Base-by-base conservation (phyloP, 2,329 filamentous ascomycete genomes). In the Pseudogymnoascus sp. region DNA sequence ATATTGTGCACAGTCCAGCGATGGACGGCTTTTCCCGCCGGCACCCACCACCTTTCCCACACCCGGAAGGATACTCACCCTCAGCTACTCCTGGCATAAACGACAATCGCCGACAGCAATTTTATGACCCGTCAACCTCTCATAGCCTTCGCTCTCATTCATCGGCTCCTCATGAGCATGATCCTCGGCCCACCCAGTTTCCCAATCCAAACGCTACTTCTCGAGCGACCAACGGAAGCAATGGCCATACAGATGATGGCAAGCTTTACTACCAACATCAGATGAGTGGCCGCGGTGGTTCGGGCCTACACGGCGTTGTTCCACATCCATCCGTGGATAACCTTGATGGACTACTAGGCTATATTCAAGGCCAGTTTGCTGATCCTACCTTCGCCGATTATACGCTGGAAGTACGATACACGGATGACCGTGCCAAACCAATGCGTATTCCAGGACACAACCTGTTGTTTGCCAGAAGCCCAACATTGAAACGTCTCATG, bases 101-200 rank as follows among this genome's bases (percentile, higher is more conserved):
- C 14, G 61, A 63, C 52, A 55, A 55, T 33, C 49, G 49, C 18
- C 49, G 28, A 33, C 62, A 65, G 37, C 65, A 67, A 11, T 60
- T 67, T 49, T 82, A 82, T 69, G 81, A 80, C 2, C 81, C 83
- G 1, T 79, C 81, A 1, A 85, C 83, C 1, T 81, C 83, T 3
- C 83, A 83, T 65, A 87, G 83, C 71, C 85, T 84, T 68, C 84
- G 85, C 62, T 87, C 85, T 2, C 84, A 86, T 64, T 79, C 82
- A 37, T 85, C 84, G 1, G 77, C 74, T 4, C 77, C 75, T 14
- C 80, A 79, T 40, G 79, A 81, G 11, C 76, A 74, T 31, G 76
- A 74, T 18, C 18, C 40, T 28, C 67, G 64, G 38, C 67, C 66
- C 12, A 65, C 65, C 25, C 58, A 67, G 33, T 70, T 71, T 62